Base-by-base conservation (phyloP, 139 green algal species). In the Chara braunii region DNA sequence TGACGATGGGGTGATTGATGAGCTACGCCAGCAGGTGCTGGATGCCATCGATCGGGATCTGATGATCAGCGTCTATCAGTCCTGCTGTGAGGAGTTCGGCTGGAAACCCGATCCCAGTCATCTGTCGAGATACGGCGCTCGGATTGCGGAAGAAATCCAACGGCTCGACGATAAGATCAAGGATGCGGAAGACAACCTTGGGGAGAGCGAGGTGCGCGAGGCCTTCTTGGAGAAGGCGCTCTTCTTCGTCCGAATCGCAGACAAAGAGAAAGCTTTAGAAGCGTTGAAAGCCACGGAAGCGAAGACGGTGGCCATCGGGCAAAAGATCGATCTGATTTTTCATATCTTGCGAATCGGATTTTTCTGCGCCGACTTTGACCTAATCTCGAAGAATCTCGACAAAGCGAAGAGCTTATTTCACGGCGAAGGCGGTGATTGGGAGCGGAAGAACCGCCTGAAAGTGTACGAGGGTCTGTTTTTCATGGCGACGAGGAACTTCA, bases 381-480 rank as follows among this genome's bases (percentile, higher is more conserved):
- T 72, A 33, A 37, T 72, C 31, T 22, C 12, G 7, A 24, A 30
- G 14, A 76, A 33, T 33, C 23, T 76, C 2, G 67, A 76, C 22
- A 76, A 76, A 37, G 60, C 67, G 22, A 72, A 72, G 36, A 65
- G 43, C 59, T 76, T 42, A 71, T 68, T 70, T 50, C 28, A 22
- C 29, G 86, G 86, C 28, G 79, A 88, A 28, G 90, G 79, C 2
- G 93, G 88, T 1, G 94, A 99, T 85, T 99, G 94, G 94, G 94
- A 99, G 85, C 84, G 91, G 50, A 96, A 96, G 70, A 99, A 99
- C 81, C 85, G 87, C 48, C 85, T 99, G 54, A 98, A 97, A 83
- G 92, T 99, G 70, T 99, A 99, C 68, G 89, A 99, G 68, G 88
- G 85, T 0, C 56, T 96, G 14, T 89, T 88, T 73, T 70, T 78